Percentiles rank a stretch among this genome's conserved stretches.
Conservation (phyloP, 148 eudicot genomes). For the Limonium bicolor region DNA sequence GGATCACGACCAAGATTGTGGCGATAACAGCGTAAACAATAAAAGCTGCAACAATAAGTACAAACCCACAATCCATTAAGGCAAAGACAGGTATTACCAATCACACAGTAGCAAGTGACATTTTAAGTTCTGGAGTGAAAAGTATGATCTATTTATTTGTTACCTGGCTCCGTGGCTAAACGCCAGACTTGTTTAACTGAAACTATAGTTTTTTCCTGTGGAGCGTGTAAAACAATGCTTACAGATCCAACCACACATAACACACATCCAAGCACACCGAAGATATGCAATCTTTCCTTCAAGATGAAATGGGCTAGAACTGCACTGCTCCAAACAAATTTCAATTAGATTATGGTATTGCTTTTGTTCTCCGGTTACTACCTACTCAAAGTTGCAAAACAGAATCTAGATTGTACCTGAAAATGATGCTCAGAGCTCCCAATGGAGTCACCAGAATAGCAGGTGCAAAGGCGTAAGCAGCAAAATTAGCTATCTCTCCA, state of each 20-base stretch:
- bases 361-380: too few species aligned
- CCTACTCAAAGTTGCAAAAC: too few species aligned
- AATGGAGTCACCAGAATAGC: slow-evolving; percentile 95
- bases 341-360: slow-evolving; percentile 1
- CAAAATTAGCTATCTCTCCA: slow-evolving; percentile 90
- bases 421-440: slow-evolving; percentile 92
- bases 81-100: too few species aligned
- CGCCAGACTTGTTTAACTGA: slow-evolving; percentile 88
- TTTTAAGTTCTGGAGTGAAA: too few species aligned
- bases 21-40: slow-evolving; percentile 37
- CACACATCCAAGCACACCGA: slow-evolving; percentile 83
- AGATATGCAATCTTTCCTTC: slow-evolving; percentile 70
- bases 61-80: neutral
- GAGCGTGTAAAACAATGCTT: slow-evolving; percentile 86
- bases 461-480: slow-evolving; percentile 96
- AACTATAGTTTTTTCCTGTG: slow-evolving; percentile 47
- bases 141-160: too few species aligned
- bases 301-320: slow-evolving; percentile 83
- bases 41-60: slow-evolving; percentile 37
- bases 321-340: slow-evolving; percentile 56
- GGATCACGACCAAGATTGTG: slow-evolving; percentile 24
- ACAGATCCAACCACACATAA: slow-evolving; percentile 90
- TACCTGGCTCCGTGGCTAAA: slow-evolving; percentile 83
- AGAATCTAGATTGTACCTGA: slow-evolving; percentile 73
- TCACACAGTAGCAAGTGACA: too few species aligned